A percentile compares a stretch with the other conserved stretches of the same genome.
These are phyloP conservation scores for Solanum bulbocastanum DNA, from an alignment of 257 asterid genomes.

Conservation along the genomic window DNA sequence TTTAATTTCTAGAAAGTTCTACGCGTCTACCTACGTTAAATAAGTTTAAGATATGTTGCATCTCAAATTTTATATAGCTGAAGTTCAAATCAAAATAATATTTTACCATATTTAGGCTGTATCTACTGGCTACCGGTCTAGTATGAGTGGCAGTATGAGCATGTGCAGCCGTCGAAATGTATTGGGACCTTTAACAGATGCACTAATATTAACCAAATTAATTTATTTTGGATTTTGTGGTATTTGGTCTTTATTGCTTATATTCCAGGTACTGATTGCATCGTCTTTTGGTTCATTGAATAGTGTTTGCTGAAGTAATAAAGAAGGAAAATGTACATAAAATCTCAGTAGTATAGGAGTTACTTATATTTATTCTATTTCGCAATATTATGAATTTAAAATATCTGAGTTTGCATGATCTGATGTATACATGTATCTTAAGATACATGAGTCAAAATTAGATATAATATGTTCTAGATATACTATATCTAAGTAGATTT, in stretches of 20 bases:
- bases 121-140: neutral
- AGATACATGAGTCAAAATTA: no score
- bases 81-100: neutral
- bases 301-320: neutral
- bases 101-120: neutral
- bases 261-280: neutral
- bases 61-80: neutral
- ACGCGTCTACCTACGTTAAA: neutral
- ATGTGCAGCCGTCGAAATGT: neutral
- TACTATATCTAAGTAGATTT: no score
- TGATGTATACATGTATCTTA: no score
- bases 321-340: no score
- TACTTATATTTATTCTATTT: no score
- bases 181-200: neutral
- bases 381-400: accelerated
- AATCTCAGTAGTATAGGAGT: no score
- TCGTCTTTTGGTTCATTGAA: neutral
- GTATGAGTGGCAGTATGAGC: neutral
- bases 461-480: no score
- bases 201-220: neutral
- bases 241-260: neutral
- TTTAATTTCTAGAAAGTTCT: neutral
- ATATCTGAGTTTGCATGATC: no score
- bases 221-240: neutral
- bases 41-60: neutral